phyloP scores from a whole-genome alignment of 768 basidiomycete species.

The Pleurotus salmoneostramineus region DNA sequence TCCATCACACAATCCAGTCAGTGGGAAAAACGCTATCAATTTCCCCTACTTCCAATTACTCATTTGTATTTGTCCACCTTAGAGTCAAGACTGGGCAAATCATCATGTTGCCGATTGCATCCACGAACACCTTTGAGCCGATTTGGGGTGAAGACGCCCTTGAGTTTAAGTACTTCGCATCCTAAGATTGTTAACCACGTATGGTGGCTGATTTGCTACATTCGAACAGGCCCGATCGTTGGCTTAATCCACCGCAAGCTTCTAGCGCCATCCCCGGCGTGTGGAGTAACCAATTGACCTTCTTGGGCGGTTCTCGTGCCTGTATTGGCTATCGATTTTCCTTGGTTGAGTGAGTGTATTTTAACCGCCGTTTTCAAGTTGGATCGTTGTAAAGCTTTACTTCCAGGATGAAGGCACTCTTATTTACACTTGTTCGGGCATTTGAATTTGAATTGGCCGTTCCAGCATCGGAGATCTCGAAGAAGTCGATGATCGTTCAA shows the following conservation, averaged over 20 bases:
- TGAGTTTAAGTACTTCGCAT: constrained; percentile 50
- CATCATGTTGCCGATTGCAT: constrained; percentile 47
- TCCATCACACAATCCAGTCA: constrained; percentile 34
- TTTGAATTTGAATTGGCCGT: constrained; percentile 56
- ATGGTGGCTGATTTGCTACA: neutral
- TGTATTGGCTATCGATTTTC: constrained; percentile 51
- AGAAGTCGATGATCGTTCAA: constrained; percentile 34
- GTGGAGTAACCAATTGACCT: constrained; percentile 40
- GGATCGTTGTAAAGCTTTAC: neutral
- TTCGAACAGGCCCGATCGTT: constrained; percentile 44
- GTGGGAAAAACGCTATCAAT: constrained; percentile 1
- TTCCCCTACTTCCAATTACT: neutral
- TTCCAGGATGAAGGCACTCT: constrained; percentile 33
- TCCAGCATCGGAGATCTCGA: constrained; percentile 35
- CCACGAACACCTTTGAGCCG: constrained; percentile 44
- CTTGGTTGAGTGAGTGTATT: constrained; percentile 37
- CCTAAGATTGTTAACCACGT: neutral
- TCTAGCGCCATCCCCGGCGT: constrained; percentile 39
- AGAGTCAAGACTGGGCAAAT: constrained; percentile 41
- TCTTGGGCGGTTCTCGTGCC: constrained; percentile 45
- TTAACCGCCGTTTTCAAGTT: neutral
- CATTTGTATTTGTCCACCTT: neutral
- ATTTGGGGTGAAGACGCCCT: constrained; percentile 63
- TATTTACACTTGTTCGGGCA: constrained; percentile 47
- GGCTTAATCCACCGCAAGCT: constrained; percentile 31